Evolutionary conservation across 2,329 filamentous ascomycete species (phyloP), one percentile per base, ranked within the genome.

Genomic region (Coniochaeta ligniaria): DNA sequence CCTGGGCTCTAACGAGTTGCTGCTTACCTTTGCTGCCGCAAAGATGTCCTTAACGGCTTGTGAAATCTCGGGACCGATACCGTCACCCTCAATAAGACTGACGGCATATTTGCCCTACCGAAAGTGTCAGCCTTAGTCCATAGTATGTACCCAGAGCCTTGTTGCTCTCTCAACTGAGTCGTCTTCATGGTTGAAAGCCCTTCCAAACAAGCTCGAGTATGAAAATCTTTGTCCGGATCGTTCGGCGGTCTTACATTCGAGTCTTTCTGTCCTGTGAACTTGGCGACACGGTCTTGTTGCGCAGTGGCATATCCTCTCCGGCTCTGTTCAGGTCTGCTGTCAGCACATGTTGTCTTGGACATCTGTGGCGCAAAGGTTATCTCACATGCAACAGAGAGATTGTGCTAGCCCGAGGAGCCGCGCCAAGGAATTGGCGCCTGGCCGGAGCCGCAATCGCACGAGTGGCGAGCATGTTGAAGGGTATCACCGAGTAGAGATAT

Each of bases 11-110:
- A n/a, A 12, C 28, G 47, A 52, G 24, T 16, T 28, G 6, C 31
- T n/a, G 76, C 80, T 64, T 80, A 96, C 94, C 77, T 96, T 91
- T 71, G 95, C 95, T 70, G 95, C 95, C 71, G 87, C 84, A 81
- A 97, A 99, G 79, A 99, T 99, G 77, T 97, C 91, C 87, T 98
- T 99, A 73, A 99, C 93, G 58, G 95, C 96, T 79, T 96, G 88
- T 67, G 95, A 88, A 74, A 99, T 99, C 81, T 99, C 94, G 66
- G 95, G 95, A 64, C 95, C 95, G 75, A 99, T 99, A 75, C 95
- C 95, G 74, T 99, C 96, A 79, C 96, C 95, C 84, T 99, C 96
- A 68, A 99, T 99, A 79, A 99, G 83, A 70, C 91, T 94, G 72
- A 99, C 95, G 61, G 91, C 90, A 85, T 89, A 99, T 78, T 95